Base-by-base conservation (phyloP, 1,139 yeast species). In the Suhomyces chickasaworum region DNA sequence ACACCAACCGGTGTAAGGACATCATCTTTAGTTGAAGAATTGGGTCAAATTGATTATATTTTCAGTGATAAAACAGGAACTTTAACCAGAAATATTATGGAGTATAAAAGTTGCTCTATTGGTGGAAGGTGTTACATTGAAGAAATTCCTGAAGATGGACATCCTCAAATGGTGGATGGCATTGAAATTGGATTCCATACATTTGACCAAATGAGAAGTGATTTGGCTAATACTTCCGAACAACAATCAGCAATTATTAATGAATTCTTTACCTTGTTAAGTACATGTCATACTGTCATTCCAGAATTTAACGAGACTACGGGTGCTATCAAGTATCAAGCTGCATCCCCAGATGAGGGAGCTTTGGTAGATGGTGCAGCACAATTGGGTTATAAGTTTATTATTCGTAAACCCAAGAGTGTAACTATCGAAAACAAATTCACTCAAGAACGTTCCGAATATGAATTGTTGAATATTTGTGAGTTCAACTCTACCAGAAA, bases 331-430 rank as follows among this genome's bases (percentile, higher is more conserved):
- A 91, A 89, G 63, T 95, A 95, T 62, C 99, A 95, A 68, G 99
- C 99, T 0, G 97, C 99, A 0, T 91, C 98, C 1, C 99, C 99
- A 1, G 99, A 95, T 69, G 99, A 95, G 72, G 99, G 99, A 47
- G 99, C 99, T 0, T 74, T 95, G 52, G 99, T 95, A 3, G 91
- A 93, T 58, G 99, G 99, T 48, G 99, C 97, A 16, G 95, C 97
- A 0, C 77, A 75, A 58, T 73, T 93, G 45, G 98, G 97, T 0
- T 93, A 86, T 63, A 84, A 79, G 53, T 95, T 95, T 63, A 78
- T 80, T 10, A 82, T 90, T 39, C 87, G 99, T 69, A 83, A 84
- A 46, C 99, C 99, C 7, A 85, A 84, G 53, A 78, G 88, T 20
- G 87, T 95, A 35, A 81, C 89, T 0, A 77, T 95, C 40, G 80